Base-by-base conservation (phyloP, 768 basidiomycete species). In the Solioccasus polychromus region DNA sequence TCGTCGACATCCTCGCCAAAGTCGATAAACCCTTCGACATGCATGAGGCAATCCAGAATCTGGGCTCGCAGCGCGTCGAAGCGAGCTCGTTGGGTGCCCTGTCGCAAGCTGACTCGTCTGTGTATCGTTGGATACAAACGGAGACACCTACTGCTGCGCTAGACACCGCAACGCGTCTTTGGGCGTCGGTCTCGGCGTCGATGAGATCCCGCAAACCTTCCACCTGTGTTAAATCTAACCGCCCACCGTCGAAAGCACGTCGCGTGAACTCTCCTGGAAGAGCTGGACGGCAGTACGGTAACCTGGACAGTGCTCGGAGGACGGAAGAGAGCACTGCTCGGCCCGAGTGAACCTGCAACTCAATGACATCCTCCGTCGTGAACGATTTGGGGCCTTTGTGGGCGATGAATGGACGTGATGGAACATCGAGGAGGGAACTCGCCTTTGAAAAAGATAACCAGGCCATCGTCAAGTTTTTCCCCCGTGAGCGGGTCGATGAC, bases 191-290 rank as follows among this genome's bases (percentile, higher is more conserved):
- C 58, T 93, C 90, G 0, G 91, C 90, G 42, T 93, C 83, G 34
- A 95, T 84, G 25, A 95, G 74, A 59, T 94, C 92, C 47, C 83
- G 80, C 44, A 95, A 62, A 5, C 90, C 92, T 60, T 95, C 92
- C 1, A 90, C 91, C 66, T 94, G 86, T 1, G 90, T 92, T 44
- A 95, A 67, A 58, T 93, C 92, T 42, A 95, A 69, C 34, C 89
- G 75, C 0, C 92, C 92, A 17, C 79, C 83, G 22, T 83, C 69
- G 51, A 91, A 89, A 0, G 92, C 91, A 35, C 88, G 82, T 22
- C 84, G 76, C 12, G 92, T 93, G 58, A 95, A 95, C 66, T 95
- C 92, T 23, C 92, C 92, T 2, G 85, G 79, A 57, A 85, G 83
- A 2, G 92, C 92, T 6, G 85, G 85, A 4, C 92, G 80, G 40